These are phyloP conservation scores for Trichocladium antarcticum DNA, from an alignment of 495 filamentous ascomycete species.

Conservation along the genomic window DNA sequence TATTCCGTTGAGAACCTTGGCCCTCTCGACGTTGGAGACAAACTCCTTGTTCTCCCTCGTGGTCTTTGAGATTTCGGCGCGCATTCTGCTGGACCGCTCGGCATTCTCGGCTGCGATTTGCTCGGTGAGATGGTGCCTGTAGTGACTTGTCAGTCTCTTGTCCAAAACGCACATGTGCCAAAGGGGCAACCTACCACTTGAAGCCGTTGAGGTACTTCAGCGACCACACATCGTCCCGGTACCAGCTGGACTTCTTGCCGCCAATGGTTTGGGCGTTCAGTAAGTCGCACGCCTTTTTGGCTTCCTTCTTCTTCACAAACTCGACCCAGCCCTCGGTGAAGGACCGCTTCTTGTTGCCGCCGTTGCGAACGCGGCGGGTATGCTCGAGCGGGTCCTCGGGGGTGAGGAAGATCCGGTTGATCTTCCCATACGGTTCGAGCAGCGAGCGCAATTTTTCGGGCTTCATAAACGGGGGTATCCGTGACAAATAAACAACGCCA, in stretches of 20 bases:
- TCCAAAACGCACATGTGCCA: not conserved
- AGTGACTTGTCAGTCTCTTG: not conserved
- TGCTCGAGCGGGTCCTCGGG: conserved; percentile 61
- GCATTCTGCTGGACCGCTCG: conserved; percentile 65
- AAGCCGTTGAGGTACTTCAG: conserved; percentile 69
- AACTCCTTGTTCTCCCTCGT: conserved; percentile 78
- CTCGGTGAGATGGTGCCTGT: conserved; percentile 43
- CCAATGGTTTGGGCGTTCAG: conserved; percentile 75
- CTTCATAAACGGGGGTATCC: conserved; percentile 90
- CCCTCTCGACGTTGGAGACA: conserved; percentile 61
- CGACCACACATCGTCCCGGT: conserved; percentile 87
- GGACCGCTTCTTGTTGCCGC: conserved; percentile 79
- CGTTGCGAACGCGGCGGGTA: conserved; percentile 46
- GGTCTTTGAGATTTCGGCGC: conserved; percentile 67
- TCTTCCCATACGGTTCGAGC: conserved; percentile 63
- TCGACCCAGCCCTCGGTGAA: conserved; percentile 95
- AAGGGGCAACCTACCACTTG: conserved; percentile 45
- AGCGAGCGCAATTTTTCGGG: conserved; percentile 68
- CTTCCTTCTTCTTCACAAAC: conserved; percentile 52
- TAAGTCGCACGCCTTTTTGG: conserved; percentile 72
- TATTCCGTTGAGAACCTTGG: conserved; percentile 63
- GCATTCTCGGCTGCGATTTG: conserved; percentile 72
- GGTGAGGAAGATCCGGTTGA: conserved; percentile 77
- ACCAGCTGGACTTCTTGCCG: conserved; percentile 78
- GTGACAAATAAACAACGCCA: conserved; percentile 80